Evolutionary conservation across 805 yeast species (phyloP), one percentile per base, ranked within the genome.

Genomic region (Isabelozyma gotoi): DNA sequence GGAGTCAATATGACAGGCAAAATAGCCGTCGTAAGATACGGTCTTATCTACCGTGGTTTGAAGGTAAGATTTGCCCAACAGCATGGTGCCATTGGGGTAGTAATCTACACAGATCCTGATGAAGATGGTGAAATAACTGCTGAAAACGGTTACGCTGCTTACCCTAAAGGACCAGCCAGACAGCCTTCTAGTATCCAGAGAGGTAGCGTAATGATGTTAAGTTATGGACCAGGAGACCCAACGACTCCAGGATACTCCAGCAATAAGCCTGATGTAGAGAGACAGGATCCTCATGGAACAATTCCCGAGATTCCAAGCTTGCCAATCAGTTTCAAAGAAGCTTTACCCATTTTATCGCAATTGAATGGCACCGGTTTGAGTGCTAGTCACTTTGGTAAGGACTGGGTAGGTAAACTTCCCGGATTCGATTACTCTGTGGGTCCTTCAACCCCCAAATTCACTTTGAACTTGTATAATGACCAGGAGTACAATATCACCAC

Each of bases 161-260:
- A 77, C 52, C 90, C 91, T 0, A 46, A 71, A 4, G 90, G 90
- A 0, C 81, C 82, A 3, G 86, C 88, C 2, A 73, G 88, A 52
- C 82, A 79, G 49, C 80, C 81, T 31, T 66, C 76, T 41, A 70
- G 82, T 7, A 77, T 85, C 19, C 82, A 82, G 53, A 71, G 87
- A 56, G 85, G 82, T 2, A 74, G 86, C 7, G 82, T 78, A 38
- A 80, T 78, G 60, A 85, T 77, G 55, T 19, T 63, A 84, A 20
- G 74, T 85, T 3, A 61, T 59, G 66, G 72, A 3, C 90, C 91
- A 1, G 94, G 94, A 27, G 94, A 85, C 56, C 94, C 94, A 14
- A 78, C 90, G 0, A 81, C 90, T 1, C 90, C 90, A 1, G 88
- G 85, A 2, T 77, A 73, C 49, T 78, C 85, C 4, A 76, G 81